phyloP scores from a whole-genome alignment of 495 filamentous ascomycete species.

The Trichocladium antarcticum region DNA sequence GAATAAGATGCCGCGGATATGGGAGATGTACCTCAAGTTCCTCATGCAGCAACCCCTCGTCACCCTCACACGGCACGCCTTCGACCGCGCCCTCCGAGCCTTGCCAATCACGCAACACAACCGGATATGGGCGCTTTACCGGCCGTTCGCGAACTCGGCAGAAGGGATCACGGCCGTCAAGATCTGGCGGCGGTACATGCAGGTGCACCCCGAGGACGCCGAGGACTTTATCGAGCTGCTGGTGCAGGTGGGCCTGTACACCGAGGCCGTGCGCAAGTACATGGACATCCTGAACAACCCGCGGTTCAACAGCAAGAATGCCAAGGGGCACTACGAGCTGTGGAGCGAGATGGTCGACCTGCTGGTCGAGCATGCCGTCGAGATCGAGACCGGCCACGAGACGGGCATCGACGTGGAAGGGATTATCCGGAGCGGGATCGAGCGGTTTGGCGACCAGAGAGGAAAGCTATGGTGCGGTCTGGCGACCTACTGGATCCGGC shows the following conservation, averaged over 20 bases:
- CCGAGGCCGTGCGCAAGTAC: constrained; percentile 85
- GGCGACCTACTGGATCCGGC: constrained; percentile 94
- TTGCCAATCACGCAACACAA: constrained; percentile 97
- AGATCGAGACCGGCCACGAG: constrained; percentile 69
- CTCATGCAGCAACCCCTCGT: constrained; percentile 83
- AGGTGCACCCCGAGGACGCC: constrained; percentile 90
- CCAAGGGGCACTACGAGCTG: constrained; percentile 89
- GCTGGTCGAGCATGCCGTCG: constrained; percentile 78
- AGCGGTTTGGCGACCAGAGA: constrained; percentile 84
- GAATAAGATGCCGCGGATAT: constrained; percentile 98
- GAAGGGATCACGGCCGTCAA: constrained; percentile 83
- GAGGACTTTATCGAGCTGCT: constrained; percentile 92
- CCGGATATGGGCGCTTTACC: constrained; percentile 89
- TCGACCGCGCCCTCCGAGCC: constrained; percentile 87
- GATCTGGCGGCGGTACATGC: constrained; percentile 95
- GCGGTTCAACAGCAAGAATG: constrained; percentile 81
- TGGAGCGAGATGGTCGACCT: constrained; percentile 99
- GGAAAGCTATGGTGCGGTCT: constrained; percentile 95
- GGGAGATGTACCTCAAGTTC: constrained; percentile 96
- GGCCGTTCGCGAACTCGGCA: constrained; percentile 85
- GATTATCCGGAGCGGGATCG: constrained; percentile 88
- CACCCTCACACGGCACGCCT: constrained; percentile 79
- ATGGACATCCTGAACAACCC: constrained; percentile 91
- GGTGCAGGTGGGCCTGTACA: constrained; percentile 70
- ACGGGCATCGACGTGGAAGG: constrained; percentile 82